phyloP scores from a whole-genome alignment of 257 asterid genomes.

The Parsonsia alboflavescens region DNA sequence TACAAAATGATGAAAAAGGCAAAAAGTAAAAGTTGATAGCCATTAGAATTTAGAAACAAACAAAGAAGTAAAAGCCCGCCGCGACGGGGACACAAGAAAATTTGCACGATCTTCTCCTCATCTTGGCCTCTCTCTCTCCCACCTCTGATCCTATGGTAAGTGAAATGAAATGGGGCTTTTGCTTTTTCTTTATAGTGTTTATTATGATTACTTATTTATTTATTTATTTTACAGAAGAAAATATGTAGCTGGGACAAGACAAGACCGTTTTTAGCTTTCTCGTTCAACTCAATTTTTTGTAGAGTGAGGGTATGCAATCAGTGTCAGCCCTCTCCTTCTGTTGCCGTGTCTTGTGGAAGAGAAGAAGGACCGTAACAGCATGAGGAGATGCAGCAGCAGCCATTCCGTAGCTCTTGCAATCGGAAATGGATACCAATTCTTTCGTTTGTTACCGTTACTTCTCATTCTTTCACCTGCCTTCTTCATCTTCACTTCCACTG shows the following conservation, averaged over 20 bases:
- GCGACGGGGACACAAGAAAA: neutral
- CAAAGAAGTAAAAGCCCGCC: neutral
- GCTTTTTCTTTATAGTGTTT: neutral
- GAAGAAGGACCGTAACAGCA: conserved; percentile 16
- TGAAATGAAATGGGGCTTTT: neutral
- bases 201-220: neutral
- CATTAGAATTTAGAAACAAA: neutral
- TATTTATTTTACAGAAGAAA: neutral
- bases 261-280: conserved; percentile 5
- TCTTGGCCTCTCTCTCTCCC: neutral
- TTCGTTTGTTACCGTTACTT: conserved; percentile 15
- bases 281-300: neutral
- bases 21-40: neutral
- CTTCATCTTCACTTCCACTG: conserved; percentile 35
- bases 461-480: conserved; percentile 22
- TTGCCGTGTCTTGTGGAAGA: conserved; percentile 36
- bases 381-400: conserved; percentile 23
- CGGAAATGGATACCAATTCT: neutral
- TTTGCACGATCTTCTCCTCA: neutral
- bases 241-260: neutral
- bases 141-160: neutral
- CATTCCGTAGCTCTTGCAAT: neutral
- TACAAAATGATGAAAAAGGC: conserved; percentile 6
- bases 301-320: neutral
- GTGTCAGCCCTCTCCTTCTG: conserved; percentile 20